Base-by-base conservation (phyloP, 805 yeast species). In the Spathaspora hagerdaliae region DNA sequence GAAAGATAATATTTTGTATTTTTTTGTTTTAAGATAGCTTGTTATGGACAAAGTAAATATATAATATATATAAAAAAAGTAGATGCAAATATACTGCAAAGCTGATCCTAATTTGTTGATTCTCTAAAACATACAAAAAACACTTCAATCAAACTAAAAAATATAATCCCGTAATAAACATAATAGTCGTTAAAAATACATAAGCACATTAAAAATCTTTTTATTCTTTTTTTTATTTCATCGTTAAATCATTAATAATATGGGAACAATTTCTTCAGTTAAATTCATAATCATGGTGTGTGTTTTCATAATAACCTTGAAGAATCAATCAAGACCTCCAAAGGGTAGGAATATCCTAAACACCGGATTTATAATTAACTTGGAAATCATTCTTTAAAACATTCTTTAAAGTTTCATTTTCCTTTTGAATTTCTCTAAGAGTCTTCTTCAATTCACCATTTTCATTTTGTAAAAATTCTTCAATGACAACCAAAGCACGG, bases 351-450 rank as follows among this genome's bases (percentile, higher is more conserved):
- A 29, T 6, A 29, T 29, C 32, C 13, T 35, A 35, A 39, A 39
- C 41, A 39, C 26, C 41, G 31, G 41, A 39, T 34, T 39, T 42
- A 32, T 41, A 45, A 36, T 45, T 34, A 45, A 41, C 45, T 35
- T 45, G 45, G 31, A 26, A 45, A 38, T 45, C 48, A 34, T 45
- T 45, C 32, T 35, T 45, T 24, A 45, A 45, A 45, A 45, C 42
- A 31, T 33, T 37, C 40, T 41, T 45, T 31, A 45, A 38, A 31
- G 14, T 15, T 35, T 38, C 29, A 31, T 45, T 45, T 29, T 45
- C 45, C 45, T 41, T 45, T 37, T 41, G 44, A 40, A 45, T 42
- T 33, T 41, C 42, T 10, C 19, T 29, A 8, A 45, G 31, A 31
- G 42, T 8, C 24, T 45, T 45, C 19, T 38, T 45, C 13, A 45